A percentile compares a stretch with the other conserved stretches of the same genome.
Evolutionary conservation across 805 yeast genomes (phyloP).

Genomic region (Pichia thaimueangensis): DNA sequence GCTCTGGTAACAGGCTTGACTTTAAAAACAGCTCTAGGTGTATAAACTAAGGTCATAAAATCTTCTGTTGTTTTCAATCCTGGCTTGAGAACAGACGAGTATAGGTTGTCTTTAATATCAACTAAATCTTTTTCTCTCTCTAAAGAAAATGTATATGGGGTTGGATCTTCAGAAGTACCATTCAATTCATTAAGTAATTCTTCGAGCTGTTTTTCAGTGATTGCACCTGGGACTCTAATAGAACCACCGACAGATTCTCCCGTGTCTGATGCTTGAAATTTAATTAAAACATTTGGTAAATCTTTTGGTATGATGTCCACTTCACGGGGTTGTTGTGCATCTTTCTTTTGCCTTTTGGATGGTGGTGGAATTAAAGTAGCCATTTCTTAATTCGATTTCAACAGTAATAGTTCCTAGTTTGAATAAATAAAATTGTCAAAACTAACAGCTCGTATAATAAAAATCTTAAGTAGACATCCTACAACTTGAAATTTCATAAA

Average conservation of each 20-base stretch:
- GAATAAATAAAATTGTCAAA: too few species aligned
- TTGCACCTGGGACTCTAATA: constrained; percentile 84
- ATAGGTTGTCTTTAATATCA: constrained; percentile 74
- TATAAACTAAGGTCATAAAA: constrained; percentile 79
- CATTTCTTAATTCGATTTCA: too few species aligned
- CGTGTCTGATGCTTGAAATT: constrained; percentile 88
- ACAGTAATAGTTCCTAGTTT: too few species aligned
- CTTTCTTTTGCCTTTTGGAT: constrained; percentile 78
- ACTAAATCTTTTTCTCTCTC: constrained; percentile 46
- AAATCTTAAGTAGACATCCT: too few species aligned
- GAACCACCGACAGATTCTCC: constrained; percentile 83
- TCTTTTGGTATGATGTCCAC: constrained; percentile 68
- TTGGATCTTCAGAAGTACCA: constrained; percentile 69
- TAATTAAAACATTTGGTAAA: constrained; percentile 79
- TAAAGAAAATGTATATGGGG: constrained; percentile 82
- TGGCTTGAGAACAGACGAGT: constrained; percentile 77
- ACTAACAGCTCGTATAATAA: too few species aligned
- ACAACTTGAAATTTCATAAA: background rate
- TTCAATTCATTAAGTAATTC: constrained; percentile 76
- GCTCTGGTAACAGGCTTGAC: constrained; percentile 88
- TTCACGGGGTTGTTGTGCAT: constrained; percentile 75
- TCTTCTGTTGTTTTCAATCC: constrained; percentile 89
- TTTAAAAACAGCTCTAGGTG: constrained; percentile 92
- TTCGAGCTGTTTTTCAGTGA: constrained; percentile 80
- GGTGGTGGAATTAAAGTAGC: constrained; percentile 93